Evolutionary conservation across 805 yeast genomes (phyloP), one percentile per base, ranked within the genome.

Genomic region (Kurtzmaniella cleridarum): DNA sequence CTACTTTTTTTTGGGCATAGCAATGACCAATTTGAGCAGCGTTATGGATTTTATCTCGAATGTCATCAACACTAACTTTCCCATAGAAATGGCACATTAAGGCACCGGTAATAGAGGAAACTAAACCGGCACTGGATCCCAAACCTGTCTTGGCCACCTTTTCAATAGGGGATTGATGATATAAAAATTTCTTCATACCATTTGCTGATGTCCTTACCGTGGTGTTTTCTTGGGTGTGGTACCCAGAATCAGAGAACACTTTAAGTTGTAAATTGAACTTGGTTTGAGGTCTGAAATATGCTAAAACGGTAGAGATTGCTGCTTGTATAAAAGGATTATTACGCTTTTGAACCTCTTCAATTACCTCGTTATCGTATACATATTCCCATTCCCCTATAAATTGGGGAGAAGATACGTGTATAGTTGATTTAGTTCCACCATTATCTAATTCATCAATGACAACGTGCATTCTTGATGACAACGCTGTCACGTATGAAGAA

Each of bases 61-160:
- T 40, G 11, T 34, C 24, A 11, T 26, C 2, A 11, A 44, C 45
- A 6, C 39, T 41, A 8, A 39, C 40, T 17, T 57, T 49, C 6
- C 51, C 49, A 3, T 36, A 32, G 47, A 73, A 77, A 35, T 67
- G 62, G 4, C 82, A 66, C 6, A 81, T 55, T 34, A 93, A 53
- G 0, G 90, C 84, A 0, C 95, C 74, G 0, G 86, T 77, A 2
- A 90, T 69, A 1, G 84, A 90, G 1, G 95, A 76, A 2, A 87
- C 95, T 41, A 93, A 69, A 0, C 96, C 96, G 0, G 98, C 98
- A 26, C 96, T 88, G 10, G 96, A 88, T 1, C 98, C 98, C 35
- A 93, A 69, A 0, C 98, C 98, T 0, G 98, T 93, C 56, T 93
- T 93, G 2, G 96, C 79, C 5, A 89, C 95, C 27, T 83, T 66